Conservation (phyloP, 345 rosid species). For the Ceriops decandra region DNA sequence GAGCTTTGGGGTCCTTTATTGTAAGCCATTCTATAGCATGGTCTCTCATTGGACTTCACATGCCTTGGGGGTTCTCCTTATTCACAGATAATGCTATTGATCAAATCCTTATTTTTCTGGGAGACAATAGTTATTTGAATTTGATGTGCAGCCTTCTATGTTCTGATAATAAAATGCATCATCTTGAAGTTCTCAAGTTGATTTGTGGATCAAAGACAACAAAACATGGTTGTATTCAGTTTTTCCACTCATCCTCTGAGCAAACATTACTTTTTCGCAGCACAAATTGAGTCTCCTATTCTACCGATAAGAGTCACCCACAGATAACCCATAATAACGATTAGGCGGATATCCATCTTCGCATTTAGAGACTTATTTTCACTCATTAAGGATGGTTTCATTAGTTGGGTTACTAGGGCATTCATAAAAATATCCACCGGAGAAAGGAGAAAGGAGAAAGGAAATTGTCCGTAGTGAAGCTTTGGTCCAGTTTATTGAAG, state of each 20-base stretch:
- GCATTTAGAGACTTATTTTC: too few relatives aligned
- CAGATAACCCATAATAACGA: too few relatives aligned
- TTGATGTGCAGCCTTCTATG: neutral
- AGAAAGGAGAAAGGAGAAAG: too few relatives aligned
- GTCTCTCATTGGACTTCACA: slow-evolving; percentile 8
- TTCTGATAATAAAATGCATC: slow-evolving; percentile 13
- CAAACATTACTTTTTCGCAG: neutral
- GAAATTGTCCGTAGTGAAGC: too few relatives aligned
- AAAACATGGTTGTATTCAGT: neutral
- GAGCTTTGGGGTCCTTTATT: slow-evolving; percentile 17
- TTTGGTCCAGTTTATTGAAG: too few relatives aligned
- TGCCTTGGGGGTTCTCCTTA: slow-evolving; percentile 11
- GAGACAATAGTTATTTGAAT: slow-evolving; percentile 10
- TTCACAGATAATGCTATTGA: slow-evolving; percentile 22
- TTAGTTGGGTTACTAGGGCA: too few relatives aligned
- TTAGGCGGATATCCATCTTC: too few relatives aligned
- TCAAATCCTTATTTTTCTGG: slow-evolving; percentile 13
- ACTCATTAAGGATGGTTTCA: too few relatives aligned
- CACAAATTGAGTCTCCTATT: neutral
- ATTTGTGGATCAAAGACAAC: neutral
- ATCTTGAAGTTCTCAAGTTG: neutral
- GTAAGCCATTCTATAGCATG: slow-evolving; percentile 24
- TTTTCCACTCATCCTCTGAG: neutral
- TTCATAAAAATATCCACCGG: too few relatives aligned
- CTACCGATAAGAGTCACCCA: too few relatives aligned